A percentile compares a stretch with the other conserved stretches of the same genome.
These are phyloP conservation scores for Clavaria fumosa DNA, from an alignment of 768 basidiomycete species.

Conservation along the genomic window DNA sequence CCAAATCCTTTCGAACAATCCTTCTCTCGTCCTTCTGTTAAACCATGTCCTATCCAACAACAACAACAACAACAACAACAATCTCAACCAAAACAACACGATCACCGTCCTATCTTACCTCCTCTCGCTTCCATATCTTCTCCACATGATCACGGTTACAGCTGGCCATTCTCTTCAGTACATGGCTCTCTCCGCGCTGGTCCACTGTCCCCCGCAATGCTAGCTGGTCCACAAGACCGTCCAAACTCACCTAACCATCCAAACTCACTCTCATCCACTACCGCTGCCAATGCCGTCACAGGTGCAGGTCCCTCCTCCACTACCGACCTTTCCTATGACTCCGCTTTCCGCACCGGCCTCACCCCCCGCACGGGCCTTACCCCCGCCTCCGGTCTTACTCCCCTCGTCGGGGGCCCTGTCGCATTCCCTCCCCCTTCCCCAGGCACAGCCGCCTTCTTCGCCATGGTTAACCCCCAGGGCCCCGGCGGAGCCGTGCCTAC, in stretches of 20 bases:
- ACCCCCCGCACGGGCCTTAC: slow-evolving; percentile 78
- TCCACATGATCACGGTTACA: slow-evolving; percentile 46
- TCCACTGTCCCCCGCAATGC: slow-evolving; percentile 92
- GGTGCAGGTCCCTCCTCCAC: too few species aligned
- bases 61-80: slow-evolving; percentile 16
- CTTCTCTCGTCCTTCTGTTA: slow-evolving; percentile 47
- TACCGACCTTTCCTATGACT: slow-evolving; percentile 45
- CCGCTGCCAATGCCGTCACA: too few species aligned
- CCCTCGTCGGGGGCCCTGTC: slow-evolving; percentile 57
- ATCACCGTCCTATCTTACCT: slow-evolving; percentile 59
- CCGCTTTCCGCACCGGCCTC: slow-evolving; percentile 64
- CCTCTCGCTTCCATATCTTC: slow-evolving; percentile 69
- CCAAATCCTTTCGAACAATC: slow-evolving; percentile 94
- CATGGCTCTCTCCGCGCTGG: slow-evolving; percentile 78
- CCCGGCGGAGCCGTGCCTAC: slow-evolving; percentile 31
- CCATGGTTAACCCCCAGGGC: slow-evolving; percentile 45
- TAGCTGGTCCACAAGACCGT: slow-evolving; percentile 75
- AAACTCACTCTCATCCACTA: too few species aligned
- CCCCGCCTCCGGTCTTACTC: slow-evolving; percentile 61
- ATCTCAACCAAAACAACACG: slow-evolving; percentile 17
- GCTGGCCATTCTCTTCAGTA: slow-evolving; percentile 52
- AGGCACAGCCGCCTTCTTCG: slow-evolving; percentile 83
- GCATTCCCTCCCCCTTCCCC: slow-evolving; percentile 69
- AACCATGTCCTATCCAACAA: slow-evolving; percentile 25
- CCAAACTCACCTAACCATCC: slow-evolving; percentile 14